phyloP scores from a whole-genome alignment of 345 rosid species.

The Kandelia obovata region DNA sequence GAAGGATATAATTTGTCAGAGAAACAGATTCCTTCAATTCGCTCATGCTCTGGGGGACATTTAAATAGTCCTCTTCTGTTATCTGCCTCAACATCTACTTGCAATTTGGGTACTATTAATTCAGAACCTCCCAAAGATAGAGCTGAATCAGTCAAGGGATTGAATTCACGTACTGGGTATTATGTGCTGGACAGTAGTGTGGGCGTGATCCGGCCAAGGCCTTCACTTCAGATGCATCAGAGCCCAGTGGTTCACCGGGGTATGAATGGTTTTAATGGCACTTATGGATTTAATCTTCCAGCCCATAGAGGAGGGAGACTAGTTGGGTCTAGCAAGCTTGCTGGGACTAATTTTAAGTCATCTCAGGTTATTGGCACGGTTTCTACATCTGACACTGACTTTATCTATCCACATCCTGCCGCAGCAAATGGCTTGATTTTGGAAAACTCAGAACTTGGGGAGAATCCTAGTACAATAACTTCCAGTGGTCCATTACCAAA shows the following conservation, averaged over 20 bases:
- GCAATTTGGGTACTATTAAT: slow-evolving; percentile 16
- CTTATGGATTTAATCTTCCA: slow-evolving; percentile 33
- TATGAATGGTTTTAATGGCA: slow-evolving; percentile 42
- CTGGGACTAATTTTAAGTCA: slow-evolving; percentile 31
- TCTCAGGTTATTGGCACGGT: slow-evolving; percentile 26
- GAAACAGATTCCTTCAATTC: slow-evolving; percentile 20
- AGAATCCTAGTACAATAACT: slow-evolving; percentile 13
- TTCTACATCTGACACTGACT: slow-evolving; percentile 21
- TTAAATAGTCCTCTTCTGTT: slow-evolving; percentile 15
- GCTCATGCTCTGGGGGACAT: slow-evolving; percentile 13
- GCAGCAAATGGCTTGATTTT: slow-evolving; percentile 10
- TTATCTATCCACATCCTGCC: slow-evolving; percentile 13
- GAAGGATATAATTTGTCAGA: slow-evolving; percentile 20
- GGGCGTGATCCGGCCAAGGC: slow-evolving; percentile 25
- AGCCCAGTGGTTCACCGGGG: slow-evolving; percentile 21
- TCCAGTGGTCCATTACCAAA: slow-evolving; percentile 13
- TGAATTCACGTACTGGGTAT: slow-evolving; percentile 14
- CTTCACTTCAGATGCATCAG: slow-evolving; percentile 27
- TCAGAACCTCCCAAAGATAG: slow-evolving; percentile 28
- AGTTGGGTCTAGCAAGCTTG: slow-evolving; percentile 21
- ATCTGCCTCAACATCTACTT: slow-evolving; percentile 18
- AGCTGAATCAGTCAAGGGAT: slow-evolving; percentile 19
- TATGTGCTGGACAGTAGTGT: slow-evolving; percentile 16
- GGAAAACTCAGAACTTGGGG: slow-evolving; percentile 25
- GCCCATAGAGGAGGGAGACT: slow-evolving; percentile 38